A percentile compares a stretch with the other conserved stretches of the same genome.
Evolutionary conservation across 2,329 filamentous ascomycete genomes (phyloP).

Genomic region (Lachnellula hyalina): DNA sequence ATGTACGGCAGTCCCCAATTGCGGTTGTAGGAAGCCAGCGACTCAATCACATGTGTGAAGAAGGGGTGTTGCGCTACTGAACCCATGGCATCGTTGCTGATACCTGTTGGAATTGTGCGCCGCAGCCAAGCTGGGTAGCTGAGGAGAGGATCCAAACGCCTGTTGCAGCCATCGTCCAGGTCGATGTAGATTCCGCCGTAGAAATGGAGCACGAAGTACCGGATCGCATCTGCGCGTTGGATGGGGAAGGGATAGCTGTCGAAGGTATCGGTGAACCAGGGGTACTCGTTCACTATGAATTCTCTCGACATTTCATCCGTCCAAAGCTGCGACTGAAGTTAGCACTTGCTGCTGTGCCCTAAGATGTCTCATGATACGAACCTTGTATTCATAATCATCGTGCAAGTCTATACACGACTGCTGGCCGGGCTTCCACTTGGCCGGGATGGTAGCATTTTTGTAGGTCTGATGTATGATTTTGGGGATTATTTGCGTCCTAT

Average conservation of each 20-base stretch:
- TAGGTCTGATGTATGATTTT: conserved; percentile 78
- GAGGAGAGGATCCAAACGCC: conserved; percentile 53
- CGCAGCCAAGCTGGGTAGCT: conserved; percentile 66
- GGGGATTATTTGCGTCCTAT: conserved; percentile 57
- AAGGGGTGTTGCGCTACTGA: conserved; percentile 67
- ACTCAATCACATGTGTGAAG: conserved; percentile 64
- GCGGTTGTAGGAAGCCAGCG: conserved; percentile 61
- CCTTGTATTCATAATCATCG: conserved; percentile 68
- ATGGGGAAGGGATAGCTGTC: conserved; percentile 70
- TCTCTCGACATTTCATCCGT: conserved; percentile 63
- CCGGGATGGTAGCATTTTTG: conserved; percentile 62
- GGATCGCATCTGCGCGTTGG: conserved; percentile 71
- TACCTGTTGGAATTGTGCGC: conserved; percentile 68
- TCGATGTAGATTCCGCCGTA: conserved; percentile 80
- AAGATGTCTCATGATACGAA: conserved; percentile 30
- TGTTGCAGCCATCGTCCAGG: conserved; percentile 48
- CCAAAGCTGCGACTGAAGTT: conserved; percentile 55
- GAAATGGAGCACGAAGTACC: conserved; percentile 73
- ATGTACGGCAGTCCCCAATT: conserved; percentile 62
- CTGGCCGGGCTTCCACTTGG: conserved; percentile 61
- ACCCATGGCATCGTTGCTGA: conserved; percentile 78
- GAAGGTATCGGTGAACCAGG: conserved; percentile 72
- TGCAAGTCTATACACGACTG: conserved; percentile 63
- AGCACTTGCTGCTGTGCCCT: neutral
- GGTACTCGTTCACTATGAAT: conserved; percentile 69